Conservation (phyloP, 257 asterid species). For the Craterostigma plantagineum region DNA sequence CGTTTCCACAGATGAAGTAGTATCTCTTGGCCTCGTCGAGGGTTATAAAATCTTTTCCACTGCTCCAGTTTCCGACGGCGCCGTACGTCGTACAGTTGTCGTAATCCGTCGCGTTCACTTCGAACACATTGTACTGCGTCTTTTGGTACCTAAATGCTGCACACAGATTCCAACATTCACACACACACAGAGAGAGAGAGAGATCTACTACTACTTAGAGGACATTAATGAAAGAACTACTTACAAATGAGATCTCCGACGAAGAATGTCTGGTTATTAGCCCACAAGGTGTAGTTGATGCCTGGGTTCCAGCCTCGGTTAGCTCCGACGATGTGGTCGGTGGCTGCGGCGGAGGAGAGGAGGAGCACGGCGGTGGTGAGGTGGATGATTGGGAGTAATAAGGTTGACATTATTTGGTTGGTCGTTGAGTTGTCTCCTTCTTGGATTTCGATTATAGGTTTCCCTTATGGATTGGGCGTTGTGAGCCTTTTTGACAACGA, state of each 20-base stretch:
- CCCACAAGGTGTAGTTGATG: constrained; percentile 83
- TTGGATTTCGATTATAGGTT: too few relatives aligned
- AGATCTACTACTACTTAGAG: too few relatives aligned
- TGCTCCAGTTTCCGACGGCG: constrained; percentile 70
- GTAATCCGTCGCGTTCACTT: constrained; percentile 70
- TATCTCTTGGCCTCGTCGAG: constrained; percentile 49
- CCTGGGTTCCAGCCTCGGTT: constrained; percentile 94
- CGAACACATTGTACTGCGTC: constrained; percentile 70
- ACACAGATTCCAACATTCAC: neutral
- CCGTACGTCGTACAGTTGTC: constrained; percentile 73
- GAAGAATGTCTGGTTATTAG: constrained; percentile 79
- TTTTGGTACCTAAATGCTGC: constrained; percentile 79
- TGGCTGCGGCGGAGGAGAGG: constrained; percentile 32
- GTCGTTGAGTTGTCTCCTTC: constrained; percentile 1
- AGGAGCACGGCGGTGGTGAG: constrained; percentile 28
- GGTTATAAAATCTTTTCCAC: constrained; percentile 65
- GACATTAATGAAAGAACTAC: too few relatives aligned
- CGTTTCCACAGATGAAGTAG: constrained; percentile 71
- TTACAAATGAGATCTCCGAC: constrained; percentile 74
- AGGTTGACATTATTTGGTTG: constrained; percentile 23
- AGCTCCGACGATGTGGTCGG: constrained; percentile 94
- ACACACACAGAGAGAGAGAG: neutral
- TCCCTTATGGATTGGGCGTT: too few relatives aligned
- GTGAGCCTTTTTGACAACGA: too few relatives aligned
- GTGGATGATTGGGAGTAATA: constrained; percentile 19